Evolutionary conservation across 768 basidiomycete species (phyloP).

Genomic region (Candolleomyces efflorescens): DNA sequence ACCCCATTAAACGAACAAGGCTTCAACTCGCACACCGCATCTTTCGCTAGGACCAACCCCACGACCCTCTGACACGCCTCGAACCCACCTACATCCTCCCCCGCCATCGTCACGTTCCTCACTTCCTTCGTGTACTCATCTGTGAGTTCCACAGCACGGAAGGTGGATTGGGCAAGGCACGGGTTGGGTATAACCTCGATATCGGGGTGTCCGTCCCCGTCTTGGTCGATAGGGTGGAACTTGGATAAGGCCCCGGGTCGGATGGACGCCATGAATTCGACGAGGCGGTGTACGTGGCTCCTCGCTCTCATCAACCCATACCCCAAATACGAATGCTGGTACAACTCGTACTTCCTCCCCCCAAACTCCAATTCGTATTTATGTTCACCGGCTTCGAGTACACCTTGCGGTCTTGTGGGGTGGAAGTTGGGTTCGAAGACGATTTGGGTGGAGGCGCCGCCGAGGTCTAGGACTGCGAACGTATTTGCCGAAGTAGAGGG

Average conservation of each 20-base stretch:
- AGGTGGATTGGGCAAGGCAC: conserved; percentile 70
- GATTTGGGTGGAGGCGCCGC: conserved; percentile 96
- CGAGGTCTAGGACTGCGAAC: conserved; percentile 92
- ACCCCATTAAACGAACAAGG: conserved; percentile 98
- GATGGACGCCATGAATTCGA: conserved; percentile 76
- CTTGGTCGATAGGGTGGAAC: conserved; percentile 16
- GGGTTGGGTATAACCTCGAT: conserved; percentile 57
- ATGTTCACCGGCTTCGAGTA: conserved; percentile 78
- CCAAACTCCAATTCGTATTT: conserved; percentile 82
- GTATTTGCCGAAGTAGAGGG: no score
- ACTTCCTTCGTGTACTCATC: conserved; percentile 32
- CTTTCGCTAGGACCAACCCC: conserved; percentile 90
- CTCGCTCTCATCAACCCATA: conserved; percentile 93
- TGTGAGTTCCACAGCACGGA: conserved; percentile 59
- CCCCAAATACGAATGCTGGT: conserved; percentile 97
- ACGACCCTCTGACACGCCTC: conserved; percentile 82
- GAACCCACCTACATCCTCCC: conserved; percentile 77
- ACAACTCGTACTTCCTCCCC: conserved; percentile 67
- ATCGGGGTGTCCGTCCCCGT: conserved; percentile 6
- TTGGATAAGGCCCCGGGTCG: conserved; percentile 17
- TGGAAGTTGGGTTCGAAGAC: conserved; percentile 82
- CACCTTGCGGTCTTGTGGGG: conserved; percentile 26
- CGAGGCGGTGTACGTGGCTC: conserved; percentile 78
- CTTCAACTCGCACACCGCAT: conserved; percentile 87
- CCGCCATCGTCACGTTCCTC: conserved; percentile 80